Base-by-base conservation (phyloP, 306 rosid genomes). In the Vachellia pachyceras region DNA sequence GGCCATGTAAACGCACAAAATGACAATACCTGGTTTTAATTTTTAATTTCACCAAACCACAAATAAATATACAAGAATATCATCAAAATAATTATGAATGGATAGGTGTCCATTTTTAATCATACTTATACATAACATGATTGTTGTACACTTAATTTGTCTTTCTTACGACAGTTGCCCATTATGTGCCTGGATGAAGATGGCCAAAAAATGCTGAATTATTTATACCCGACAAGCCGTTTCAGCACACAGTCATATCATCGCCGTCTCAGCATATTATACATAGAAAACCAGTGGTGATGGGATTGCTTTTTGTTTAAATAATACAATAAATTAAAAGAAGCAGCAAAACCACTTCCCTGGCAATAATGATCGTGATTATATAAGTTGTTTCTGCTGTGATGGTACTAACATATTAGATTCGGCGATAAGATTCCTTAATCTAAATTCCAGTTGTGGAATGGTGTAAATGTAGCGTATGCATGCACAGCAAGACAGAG, bases 201-300 rank as follows among this genome's bases (percentile, higher is more conserved):
- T 40, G 45, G 45, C 70, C 65, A 47, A n/a, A 57, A 33, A 72
- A 69, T 52, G 44, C 23, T 82, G 18, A 17, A 37, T 61, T 67
- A 60, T 84, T 67, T 80, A 85, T 85, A 17, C 75, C 84, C 81
- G 89, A 83, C 89, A 80, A 78, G 64, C 83, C 73, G 85, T 64
- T 87, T 80, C 75, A 66, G 79, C 87, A 67, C 79, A 83, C 73
- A 75, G 41, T 70, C 78, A 41, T 41, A 35, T 40, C 67, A 40
- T 63, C 47, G 52, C 69, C 64, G 73, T 77, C 66, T 46, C 14
- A 6, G 18, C 1, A 11, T 67, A 60, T 77, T 64, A 15, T 60
- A 17, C 61, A n/a, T 0, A 58, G 66, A 23, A 23, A 11, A 58
- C 35, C 35, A 72, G 63, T 20, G 12, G 69, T 36, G 17, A 9